Conservation (phyloP, 805 yeast species). For the Ogataea polymorpha region DNA sequence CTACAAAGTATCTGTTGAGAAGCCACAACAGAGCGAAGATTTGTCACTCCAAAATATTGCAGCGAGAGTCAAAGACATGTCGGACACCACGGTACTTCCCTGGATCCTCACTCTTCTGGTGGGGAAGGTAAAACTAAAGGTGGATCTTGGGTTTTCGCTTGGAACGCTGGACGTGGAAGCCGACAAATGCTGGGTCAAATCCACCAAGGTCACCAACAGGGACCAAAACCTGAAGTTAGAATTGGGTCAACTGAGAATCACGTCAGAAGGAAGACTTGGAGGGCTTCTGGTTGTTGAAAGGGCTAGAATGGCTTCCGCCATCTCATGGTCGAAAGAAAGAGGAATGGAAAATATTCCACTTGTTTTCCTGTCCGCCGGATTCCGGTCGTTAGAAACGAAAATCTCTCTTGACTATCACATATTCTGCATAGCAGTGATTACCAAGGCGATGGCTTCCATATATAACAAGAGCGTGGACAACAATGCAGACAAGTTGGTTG, state of each 20-base stretch:
- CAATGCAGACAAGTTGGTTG: slow-evolving; percentile 60
- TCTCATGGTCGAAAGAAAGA: slow-evolving; percentile 60
- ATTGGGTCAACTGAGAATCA: slow-evolving; percentile 46
- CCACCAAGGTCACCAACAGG: slow-evolving; percentile 64
- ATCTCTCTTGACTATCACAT: slow-evolving; percentile 82
- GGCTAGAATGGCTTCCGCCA: slow-evolving; percentile 57
- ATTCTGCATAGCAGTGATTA: slow-evolving; percentile 61
- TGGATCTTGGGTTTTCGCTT: slow-evolving; percentile 81
- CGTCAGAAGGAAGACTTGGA: slow-evolving; percentile 76
- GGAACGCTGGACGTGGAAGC: slow-evolving; percentile 59
- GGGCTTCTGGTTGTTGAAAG: slow-evolving; percentile 56
- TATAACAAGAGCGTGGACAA: slow-evolving; percentile 62
- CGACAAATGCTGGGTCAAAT: slow-evolving; percentile 64
- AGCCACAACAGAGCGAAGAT: slow-evolving; percentile 3
- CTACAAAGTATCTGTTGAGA: slow-evolving; percentile 20
- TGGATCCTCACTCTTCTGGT: slow-evolving; percentile 66
- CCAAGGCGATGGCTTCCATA: slow-evolving; percentile 48
- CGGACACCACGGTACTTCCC: slow-evolving; percentile 65
- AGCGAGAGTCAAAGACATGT: slow-evolving; percentile 50
- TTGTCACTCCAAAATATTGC: slow-evolving; percentile 36
- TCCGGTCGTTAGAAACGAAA: slow-evolving; percentile 55
- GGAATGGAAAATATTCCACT: slow-evolving; percentile 56
- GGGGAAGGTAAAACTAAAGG: slow-evolving; percentile 46
- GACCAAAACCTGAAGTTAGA: slow-evolving; percentile 69
- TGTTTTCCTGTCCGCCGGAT: slow-evolving; percentile 56